Base-by-base conservation (phyloP, 192 early-diverging fungal species). In the Umbelopsis sp. region DNA sequence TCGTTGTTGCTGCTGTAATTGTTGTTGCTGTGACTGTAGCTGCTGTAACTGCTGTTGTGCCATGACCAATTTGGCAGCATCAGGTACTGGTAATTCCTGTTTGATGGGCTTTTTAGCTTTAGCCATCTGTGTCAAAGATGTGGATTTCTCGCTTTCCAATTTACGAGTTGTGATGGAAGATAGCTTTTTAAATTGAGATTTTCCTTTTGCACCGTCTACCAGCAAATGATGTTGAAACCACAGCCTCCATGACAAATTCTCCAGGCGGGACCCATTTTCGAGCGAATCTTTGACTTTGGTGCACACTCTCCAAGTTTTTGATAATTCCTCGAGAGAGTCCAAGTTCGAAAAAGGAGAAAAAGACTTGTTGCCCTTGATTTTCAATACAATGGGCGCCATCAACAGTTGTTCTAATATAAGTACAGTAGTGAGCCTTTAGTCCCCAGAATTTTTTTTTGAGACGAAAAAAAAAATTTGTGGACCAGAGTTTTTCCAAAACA, bases 181-280 rank as follows among this genome's bases (percentile, higher is more conserved):
- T 37, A 88, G 78, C 67, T 82, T 88, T 70, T 78, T 81, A 71
- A 76, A 79, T 5, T 46, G 23, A 65, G 35, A 79, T 75, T 47
- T 77, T 70, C 47, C 69, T 49, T 75, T 72, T 22, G 20, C 61
- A 21, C 78, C 81, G 51, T 88, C 82, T 47, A 86, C 79, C 15
- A 78, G 68, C 22, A 85, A 76, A 70, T 90, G 84, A 55, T 94
- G 92, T 71, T 91, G 80, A 70, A 91, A 91, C 92, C 92, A 94
- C 46, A 94, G 80, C 18, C 92, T 80, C 92, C 92, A 94, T 18
- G 91, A 93, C 68, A 93, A 84, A 75, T 94, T 94, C 72, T 94
- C 92, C 25, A 93, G 73, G 20, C 92, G 90, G 47, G 83, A 87
- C 20, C 92, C 92, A 77, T 92, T 87, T 74, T 93, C 92, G 20